Evolutionary conservation across 2,329 filamentous ascomycete species (phyloP).

Genomic region (Hortaea werneckii): DNA sequence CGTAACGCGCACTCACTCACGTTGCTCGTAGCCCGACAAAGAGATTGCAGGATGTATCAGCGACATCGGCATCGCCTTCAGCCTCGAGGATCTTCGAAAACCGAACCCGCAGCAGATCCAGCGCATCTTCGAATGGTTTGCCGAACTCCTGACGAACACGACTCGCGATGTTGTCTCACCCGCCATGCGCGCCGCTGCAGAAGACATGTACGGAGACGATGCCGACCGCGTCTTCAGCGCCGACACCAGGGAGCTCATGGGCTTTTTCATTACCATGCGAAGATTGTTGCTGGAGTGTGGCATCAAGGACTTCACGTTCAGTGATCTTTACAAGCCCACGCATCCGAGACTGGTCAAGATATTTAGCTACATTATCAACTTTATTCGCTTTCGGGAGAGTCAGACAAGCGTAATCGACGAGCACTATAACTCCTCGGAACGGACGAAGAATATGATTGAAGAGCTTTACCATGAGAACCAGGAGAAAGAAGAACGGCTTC

Average conservation of each 20-base stretch:
- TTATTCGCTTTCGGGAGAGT: constrained; percentile 90
- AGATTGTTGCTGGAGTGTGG: constrained; percentile 75
- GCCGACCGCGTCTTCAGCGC: constrained; percentile 66
- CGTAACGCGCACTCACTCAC: background rate
- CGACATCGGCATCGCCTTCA: constrained; percentile 89
- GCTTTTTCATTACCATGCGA: constrained; percentile 79
- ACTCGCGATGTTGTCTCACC: constrained; percentile 90
- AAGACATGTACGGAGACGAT: constrained; percentile 76
- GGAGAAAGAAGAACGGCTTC: constrained; percentile 68
- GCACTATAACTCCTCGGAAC: constrained; percentile 84
- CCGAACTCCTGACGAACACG: constrained; percentile 84
- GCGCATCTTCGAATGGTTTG: constrained; percentile 97
- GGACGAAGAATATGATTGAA: constrained; percentile 79
- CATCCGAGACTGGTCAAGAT: constrained; percentile 87
- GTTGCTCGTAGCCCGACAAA: constrained; percentile 43
- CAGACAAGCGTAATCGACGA: constrained; percentile 84
- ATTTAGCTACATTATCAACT: constrained; percentile 97
- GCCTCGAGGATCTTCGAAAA: constrained; percentile 76
- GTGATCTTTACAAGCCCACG: constrained; percentile 82
- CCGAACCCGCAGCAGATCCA: constrained; percentile 91
- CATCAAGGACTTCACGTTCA: constrained; percentile 86
- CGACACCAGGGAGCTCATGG: constrained; percentile 90
- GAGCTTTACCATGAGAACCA: constrained; percentile 76
- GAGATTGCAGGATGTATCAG: constrained; percentile 97
- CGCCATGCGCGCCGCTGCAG: constrained; percentile 83